Base-by-base conservation (phyloP, 2,329 filamentous ascomycete species). In the Stachybotrys echinatus region DNA sequence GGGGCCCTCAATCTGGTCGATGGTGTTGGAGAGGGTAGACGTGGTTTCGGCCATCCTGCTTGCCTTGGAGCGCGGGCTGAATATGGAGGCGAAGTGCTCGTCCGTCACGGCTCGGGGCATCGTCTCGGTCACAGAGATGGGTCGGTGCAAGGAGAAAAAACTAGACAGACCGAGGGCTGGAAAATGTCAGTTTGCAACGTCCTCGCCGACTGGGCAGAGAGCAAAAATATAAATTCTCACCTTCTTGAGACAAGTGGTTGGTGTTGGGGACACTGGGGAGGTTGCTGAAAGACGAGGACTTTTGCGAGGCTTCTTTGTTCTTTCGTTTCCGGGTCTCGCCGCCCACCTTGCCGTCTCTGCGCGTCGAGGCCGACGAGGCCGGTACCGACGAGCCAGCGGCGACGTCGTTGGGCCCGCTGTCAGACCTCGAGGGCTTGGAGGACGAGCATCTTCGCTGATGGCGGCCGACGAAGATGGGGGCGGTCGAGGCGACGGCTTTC, bases 131-230 rank as follows among this genome's bases (percentile, higher is more conserved):
- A 96, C 83, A 49, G 90, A 95, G 63, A 99, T 92, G 43, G 94
- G 94, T 54, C 94, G 85, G 72, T 99, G 90, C 57, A 95, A 87
- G 55, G 92, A 95, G 76, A 97, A 97, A 78, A 99, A 97, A 52
- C 87, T 87, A 7, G 92, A 94, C 43, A 96, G 77, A 55, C 88
- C 86, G 53, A 97, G 80, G 63, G 95, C 94, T 97, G 57, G 5
- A 55, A 23, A 14, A 39, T 20, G 51, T 63, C 47, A 58, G 57
- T 8, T 8, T 18, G 3, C 48, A 58, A 48, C 39, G 8, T 45
- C 10, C 10, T 40, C 18, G 12, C 18, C 31, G n/a, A n/a, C n/a
- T n/a, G 31, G 31, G 31, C 31, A 37, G 10, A 37, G 17, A 40
- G 38, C 10, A 40, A 18, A 40, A n/a, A 20, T 20, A 7, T n/a